Conservation (phyloP, 2,329 filamentous ascomycete genomes). For the Sodiomyces alkalinus region DNA sequence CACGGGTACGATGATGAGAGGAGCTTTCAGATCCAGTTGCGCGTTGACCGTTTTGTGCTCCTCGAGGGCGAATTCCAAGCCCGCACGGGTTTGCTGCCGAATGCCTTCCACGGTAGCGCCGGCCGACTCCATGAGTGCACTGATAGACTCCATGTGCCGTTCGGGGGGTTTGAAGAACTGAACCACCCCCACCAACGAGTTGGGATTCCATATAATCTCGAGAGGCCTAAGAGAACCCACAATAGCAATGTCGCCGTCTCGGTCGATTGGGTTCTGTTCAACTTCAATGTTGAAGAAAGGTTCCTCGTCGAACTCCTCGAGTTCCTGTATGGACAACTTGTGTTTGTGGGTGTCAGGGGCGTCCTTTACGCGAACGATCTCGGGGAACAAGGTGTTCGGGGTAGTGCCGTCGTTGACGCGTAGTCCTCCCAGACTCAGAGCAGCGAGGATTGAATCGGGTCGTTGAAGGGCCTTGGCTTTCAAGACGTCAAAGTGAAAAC, state of each 20-base stretch:
- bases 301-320: slow-evolving; percentile 40
- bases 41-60: slow-evolving; percentile 98
- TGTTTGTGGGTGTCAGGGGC: slow-evolving; percentile 38
- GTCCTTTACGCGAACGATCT: slow-evolving; percentile 93
- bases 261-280: slow-evolving; percentile 90
- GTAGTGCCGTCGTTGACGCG: slow-evolving; percentile 95
- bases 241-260: slow-evolving; percentile 77
- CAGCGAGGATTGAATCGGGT: slow-evolving; percentile 78
- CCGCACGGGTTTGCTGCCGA: slow-evolving; percentile 86
- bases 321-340: slow-evolving; percentile 37
- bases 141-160: slow-evolving; percentile 96
- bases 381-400: slow-evolving; percentile 75
- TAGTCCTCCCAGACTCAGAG: slow-evolving; percentile 81
- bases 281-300: slow-evolving; percentile 87
- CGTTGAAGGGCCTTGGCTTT: slow-evolving; percentile 79
- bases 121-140: slow-evolving; percentile 85
- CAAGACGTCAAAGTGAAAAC: slow-evolving; percentile 88
- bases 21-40: slow-evolving; percentile 86
- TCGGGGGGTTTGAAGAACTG: slow-evolving; percentile 96
- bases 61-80: slow-evolving; percentile 87
- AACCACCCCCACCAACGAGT: slow-evolving; percentile 76
- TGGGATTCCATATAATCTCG: slow-evolving; percentile 95
- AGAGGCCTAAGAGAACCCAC: slow-evolving; percentile 87
- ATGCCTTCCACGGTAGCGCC: slow-evolving; percentile 91
- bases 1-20: slow-evolving; percentile 90